Evolutionary conservation across 2,329 filamentous ascomycete genomes (phyloP).

Genomic region (Ophiostoma novo-ulmi): DNA sequence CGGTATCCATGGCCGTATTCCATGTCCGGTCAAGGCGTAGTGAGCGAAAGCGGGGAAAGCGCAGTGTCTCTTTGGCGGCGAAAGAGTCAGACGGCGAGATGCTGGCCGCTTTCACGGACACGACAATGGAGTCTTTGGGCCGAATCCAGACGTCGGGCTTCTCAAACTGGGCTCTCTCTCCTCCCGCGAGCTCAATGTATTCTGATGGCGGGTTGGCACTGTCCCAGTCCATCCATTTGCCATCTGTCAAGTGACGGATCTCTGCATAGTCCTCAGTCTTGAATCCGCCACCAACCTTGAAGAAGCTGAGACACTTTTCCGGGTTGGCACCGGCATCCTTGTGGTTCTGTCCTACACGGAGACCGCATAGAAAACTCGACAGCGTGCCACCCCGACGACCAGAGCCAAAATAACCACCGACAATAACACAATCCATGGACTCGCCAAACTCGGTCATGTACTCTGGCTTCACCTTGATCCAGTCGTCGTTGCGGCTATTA

Average conservation of each 20-base stretch:
- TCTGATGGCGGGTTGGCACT: conserved; percentile 66
- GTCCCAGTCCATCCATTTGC: conserved; percentile 89
- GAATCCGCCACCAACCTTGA: conserved; percentile 95
- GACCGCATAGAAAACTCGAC: conserved; percentile 84
- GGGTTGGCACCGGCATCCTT: conserved; percentile 54
- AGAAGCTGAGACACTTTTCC: conserved; percentile 87
- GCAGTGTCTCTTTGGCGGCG: conserved; percentile 67
- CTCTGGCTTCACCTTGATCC: conserved; percentile 98
- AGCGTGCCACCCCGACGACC: conserved; percentile 76
- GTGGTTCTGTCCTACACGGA: conserved; percentile 68
- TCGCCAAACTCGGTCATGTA: conserved; percentile 98
- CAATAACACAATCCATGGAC: conserved; percentile 79
- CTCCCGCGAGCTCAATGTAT: conserved; percentile 76
- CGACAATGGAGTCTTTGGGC: conserved; percentile 77
- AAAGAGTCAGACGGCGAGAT: conserved; percentile 73
- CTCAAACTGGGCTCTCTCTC: conserved; percentile 65
- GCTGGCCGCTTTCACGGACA: conserved; percentile 83
- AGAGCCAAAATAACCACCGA: conserved; percentile 90
- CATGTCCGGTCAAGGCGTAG: conserved; percentile 79
- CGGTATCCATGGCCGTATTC: conserved; percentile 70
- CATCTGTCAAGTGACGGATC: conserved; percentile 77
- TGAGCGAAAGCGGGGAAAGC: conserved; percentile 84
- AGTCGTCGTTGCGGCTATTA: conserved; percentile 88
- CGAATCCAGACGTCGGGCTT: conserved; percentile 89
- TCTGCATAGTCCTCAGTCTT: conserved; percentile 76